phyloP scores from a whole-genome alignment of 176 grass and related monocot genomes.

The Saccharum officinarum region DNA sequence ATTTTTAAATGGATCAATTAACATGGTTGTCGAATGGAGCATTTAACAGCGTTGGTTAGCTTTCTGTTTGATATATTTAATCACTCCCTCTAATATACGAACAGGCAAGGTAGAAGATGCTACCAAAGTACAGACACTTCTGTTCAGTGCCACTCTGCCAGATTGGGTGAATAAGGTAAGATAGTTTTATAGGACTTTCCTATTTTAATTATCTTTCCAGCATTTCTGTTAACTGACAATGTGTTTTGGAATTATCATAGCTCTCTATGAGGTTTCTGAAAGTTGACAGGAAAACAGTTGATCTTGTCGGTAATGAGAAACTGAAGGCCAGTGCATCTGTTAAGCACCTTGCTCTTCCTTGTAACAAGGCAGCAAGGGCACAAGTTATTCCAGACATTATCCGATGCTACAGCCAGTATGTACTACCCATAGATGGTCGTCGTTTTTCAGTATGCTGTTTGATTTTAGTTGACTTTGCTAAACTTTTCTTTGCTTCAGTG shows the following conservation, averaged over 20 bases:
- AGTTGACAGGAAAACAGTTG: constrained; percentile 75
- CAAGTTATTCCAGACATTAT: constrained; percentile 97
- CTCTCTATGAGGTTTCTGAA: constrained; percentile 90
- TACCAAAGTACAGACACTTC: constrained; percentile 95
- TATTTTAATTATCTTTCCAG: not conserved
- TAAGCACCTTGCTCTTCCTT: constrained; percentile 94
- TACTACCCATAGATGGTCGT: not conserved
- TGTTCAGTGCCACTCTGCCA: constrained; percentile 95
- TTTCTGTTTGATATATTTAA: not conserved
- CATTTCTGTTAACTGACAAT: constrained; percentile 14
- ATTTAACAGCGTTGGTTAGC: not conserved
- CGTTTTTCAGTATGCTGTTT: not conserved
- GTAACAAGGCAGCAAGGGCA: constrained; percentile 67
- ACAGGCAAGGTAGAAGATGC: constrained; percentile 87
- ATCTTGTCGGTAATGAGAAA: constrained; percentile 94
- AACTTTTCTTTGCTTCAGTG: constrained; percentile 45
- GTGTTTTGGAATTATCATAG: constrained; percentile 42
- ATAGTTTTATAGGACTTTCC: not conserved
- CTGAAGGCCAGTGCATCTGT: constrained; percentile 91
- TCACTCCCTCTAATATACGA: constrained; percentile 12
- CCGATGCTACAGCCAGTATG: constrained; percentile 88
- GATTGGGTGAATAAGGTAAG: constrained; percentile 89
- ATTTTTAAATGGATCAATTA: not conserved
- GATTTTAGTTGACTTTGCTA: not conserved
- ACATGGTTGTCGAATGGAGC: not conserved